Evolutionary conservation across 148 eudicot species (phyloP).

Genomic region (Arbutus unedo): DNA sequence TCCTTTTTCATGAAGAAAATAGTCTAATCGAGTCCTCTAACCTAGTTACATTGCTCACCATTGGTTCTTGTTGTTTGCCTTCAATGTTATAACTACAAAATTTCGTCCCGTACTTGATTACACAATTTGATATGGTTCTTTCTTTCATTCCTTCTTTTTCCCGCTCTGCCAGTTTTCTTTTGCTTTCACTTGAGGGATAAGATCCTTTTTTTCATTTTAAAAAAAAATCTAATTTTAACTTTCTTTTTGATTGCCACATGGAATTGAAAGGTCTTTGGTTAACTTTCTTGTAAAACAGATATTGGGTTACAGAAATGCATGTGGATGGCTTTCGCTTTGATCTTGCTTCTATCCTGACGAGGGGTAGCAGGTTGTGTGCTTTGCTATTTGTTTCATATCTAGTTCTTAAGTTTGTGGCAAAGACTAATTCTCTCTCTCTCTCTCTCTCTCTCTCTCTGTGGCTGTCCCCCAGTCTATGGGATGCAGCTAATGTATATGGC

Average conservation of each 20-base stretch:
- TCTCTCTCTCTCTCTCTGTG: conserved; percentile 2
- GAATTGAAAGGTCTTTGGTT: conserved; percentile 9
- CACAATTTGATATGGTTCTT: background rate
- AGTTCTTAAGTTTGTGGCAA: conserved; percentile 3
- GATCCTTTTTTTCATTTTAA: background rate
- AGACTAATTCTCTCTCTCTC: background rate
- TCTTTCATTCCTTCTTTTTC: background rate
- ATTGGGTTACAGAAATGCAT: conserved; percentile 98
- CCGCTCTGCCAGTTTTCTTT: background rate
- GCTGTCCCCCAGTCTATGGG: conserved; percentile 52
- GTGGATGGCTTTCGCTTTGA: conserved; percentile 99
- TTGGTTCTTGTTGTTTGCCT: background rate
- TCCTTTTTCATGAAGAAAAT: background rate
- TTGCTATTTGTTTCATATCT: conserved; percentile 11
- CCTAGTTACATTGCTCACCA: background rate
- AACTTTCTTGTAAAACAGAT: conserved; percentile 44
- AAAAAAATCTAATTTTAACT: background rate
- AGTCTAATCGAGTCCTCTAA: background rate
- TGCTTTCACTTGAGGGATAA: background rate
- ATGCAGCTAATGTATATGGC: conserved; percentile 83
- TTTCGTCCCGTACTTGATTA: background rate
- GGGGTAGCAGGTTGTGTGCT: conserved; percentile 78
- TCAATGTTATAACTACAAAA: background rate
- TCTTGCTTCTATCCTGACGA: conserved; percentile 94
- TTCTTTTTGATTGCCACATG: background rate